Evolutionary conservation across 768 basidiomycete genomes (phyloP).

Genomic region (Exsudoporus frostii): DNA sequence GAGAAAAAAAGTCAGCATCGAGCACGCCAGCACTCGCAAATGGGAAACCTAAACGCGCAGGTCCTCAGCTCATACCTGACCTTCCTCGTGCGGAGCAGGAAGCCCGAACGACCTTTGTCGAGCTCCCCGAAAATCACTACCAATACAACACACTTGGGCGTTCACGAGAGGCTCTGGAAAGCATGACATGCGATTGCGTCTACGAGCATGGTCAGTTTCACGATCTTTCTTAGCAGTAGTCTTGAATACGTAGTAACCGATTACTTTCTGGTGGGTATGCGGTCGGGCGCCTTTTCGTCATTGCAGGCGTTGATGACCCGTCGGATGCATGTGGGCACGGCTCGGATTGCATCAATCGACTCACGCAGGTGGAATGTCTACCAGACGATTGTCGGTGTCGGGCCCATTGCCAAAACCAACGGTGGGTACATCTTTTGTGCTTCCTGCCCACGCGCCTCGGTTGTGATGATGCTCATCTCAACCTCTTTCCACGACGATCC

Average conservation of each 20-base stretch:
- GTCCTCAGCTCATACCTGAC: slow-evolving; percentile 73
- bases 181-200: slow-evolving; percentile 92
- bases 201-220: slow-evolving; percentile 74
- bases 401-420: slow-evolving; percentile 84
- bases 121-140: slow-evolving; percentile 78
- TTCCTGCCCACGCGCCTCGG: not conserved
- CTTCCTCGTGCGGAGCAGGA: slow-evolving; percentile 73
- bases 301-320: slow-evolving; percentile 55
- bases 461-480: not conserved
- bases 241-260: slow-evolving; percentile 31
- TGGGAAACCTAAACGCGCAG: slow-evolving; percentile 34
- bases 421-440: slow-evolving; percentile 46
- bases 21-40: slow-evolving; percentile 36
- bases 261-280: slow-evolving; percentile 11
- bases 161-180: slow-evolving; percentile 84
- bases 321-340: slow-evolving; percentile 76
- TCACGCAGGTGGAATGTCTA: slow-evolving; percentile 97
- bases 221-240: slow-evolving; percentile 16
- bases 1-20: slow-evolving; percentile 34
- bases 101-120: slow-evolving; percentile 68
- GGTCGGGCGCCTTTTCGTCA: slow-evolving; percentile 23
- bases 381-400: slow-evolving; percentile 84
- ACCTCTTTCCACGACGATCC: slow-evolving; percentile 2
- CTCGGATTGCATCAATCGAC: slow-evolving; percentile 94
- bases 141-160: slow-evolving; percentile 85